Evolutionary conservation across 257 asterid genomes (phyloP), one percentile per base, ranked within the genome.

Genomic region (Gentiana macrophylla): DNA sequence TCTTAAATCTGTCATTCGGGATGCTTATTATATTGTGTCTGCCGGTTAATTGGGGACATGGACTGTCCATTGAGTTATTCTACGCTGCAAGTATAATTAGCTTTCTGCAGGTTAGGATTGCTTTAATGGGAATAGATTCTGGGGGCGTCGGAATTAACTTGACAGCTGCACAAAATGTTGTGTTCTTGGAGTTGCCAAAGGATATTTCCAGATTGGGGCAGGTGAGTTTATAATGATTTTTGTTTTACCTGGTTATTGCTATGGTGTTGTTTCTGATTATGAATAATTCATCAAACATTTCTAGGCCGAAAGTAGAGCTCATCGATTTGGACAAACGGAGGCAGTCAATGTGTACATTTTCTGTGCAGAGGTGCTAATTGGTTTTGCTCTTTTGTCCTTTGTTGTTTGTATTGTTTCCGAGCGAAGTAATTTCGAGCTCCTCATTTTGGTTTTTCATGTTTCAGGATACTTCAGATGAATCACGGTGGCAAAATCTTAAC

Each of bases 231-330:
- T 45, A 49, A 52, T 8, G 8, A 35, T 4, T 15, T 44, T 37
- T 48, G 4, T 2, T 32, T 47, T 35, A 46, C 47, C 24, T 13
- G 12, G 2, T 3, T 49, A 6, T 55, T 32, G 34, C 24, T 36
- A 57, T 48, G 12, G 6, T 55, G 33, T 63, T 15, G 35, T 71
- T 62, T 55, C 48, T 67, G 67, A 64, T 66, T 64, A 72, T 76
- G 60, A 37, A 69, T 35, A 45, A 49, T 66, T 56, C 55, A 49
- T 67, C 62, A 37, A 59, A 59, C 60, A 66, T 57, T 65, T 67
- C 74, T 61, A 91, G 98, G 98, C 98, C 65, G 98, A 91, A 84
- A 83, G 78, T 74, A 86, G 98, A 81, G 95, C 92, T 67, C 98
- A 91, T 67, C 83, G 98, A 74, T 86, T 77, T 60, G 98, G 98